These are phyloP conservation scores for Mrakiaceae sp. DNA, from an alignment of 1,284 basidiomycete species.

Conservation along the genomic window DNA sequence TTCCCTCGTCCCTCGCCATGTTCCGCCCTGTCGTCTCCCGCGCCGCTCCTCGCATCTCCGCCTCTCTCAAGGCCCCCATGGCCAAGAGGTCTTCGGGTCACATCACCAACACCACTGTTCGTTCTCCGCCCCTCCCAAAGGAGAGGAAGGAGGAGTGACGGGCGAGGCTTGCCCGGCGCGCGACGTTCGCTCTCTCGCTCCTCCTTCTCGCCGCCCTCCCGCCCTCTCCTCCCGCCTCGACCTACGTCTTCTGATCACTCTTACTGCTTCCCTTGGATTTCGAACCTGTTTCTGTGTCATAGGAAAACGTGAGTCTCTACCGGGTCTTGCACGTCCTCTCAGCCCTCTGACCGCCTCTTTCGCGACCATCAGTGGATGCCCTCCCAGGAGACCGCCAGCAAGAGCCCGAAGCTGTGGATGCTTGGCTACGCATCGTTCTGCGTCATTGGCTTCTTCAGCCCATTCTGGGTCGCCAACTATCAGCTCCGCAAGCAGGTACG, in stretches of 20 bases:
- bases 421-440: no score
- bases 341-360: not conserved
- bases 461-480: no score
- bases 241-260: not conserved
- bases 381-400: no score
- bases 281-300: no score
- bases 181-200: not conserved
- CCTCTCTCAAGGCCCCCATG: not conserved
- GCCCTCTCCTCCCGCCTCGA: not conserved
- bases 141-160: no score
- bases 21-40: slow-evolving; percentile 1
- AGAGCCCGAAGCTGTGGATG: no score
- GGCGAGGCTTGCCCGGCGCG: no score
- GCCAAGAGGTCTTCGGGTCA: not conserved
- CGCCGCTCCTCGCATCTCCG: not conserved
- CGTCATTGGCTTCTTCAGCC: no score
- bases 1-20: not conserved
- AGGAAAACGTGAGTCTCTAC: no score
- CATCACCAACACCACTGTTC: not conserved
- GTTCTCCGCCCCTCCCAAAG: not conserved
- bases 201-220: not conserved
- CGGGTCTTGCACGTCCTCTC: no score
- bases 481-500: no score
- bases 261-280: not conserved
- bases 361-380: not conserved